These are phyloP conservation scores for Phytophthora boehmeriae DNA, from an alignment of 352 stramenopile species.

Conservation along the genomic window DNA sequence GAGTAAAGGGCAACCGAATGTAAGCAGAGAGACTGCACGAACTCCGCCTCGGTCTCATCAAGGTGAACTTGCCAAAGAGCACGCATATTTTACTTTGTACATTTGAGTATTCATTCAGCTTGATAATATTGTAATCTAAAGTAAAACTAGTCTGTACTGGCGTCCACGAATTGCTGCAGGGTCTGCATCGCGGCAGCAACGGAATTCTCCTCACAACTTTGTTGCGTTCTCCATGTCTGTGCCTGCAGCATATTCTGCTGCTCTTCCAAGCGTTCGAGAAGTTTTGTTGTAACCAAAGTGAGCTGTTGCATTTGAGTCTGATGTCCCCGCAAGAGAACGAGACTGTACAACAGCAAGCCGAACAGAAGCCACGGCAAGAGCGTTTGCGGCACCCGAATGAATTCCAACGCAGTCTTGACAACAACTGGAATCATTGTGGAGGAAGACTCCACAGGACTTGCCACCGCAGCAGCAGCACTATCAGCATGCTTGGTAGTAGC, in stretches of 20 bases:
- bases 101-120: conserved; percentile 7
- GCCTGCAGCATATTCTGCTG: conserved; percentile 26
- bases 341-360: conserved; percentile 40
- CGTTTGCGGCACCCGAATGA: conserved; percentile 10
- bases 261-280: conserved; percentile 42
- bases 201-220: conserved; percentile 30
- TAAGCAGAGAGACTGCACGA: no score
- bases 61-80: neutral
- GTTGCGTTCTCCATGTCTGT: conserved; percentile 20
- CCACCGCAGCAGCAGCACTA: conserved; percentile 2
- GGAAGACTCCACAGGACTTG: neutral
- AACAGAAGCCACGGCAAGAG: conserved; percentile 41
- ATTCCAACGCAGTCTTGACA: conserved; percentile 1
- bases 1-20: no score
- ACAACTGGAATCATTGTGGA: neutral
- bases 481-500: conserved; percentile 10
- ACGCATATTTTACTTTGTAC: neutral
- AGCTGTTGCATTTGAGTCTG: conserved; percentile 53
- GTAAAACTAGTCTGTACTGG: conserved; percentile 22
- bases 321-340: conserved; percentile 45
- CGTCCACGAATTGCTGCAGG: conserved; percentile 33
- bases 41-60: no score
- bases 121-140: conserved; percentile 25
- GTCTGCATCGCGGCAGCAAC: conserved; percentile 31
- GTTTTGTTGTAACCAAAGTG: conserved; percentile 36